Evolutionary conservation across 2,329 filamentous ascomycete genomes (phyloP).

Genomic region (Exophiala sp.): DNA sequence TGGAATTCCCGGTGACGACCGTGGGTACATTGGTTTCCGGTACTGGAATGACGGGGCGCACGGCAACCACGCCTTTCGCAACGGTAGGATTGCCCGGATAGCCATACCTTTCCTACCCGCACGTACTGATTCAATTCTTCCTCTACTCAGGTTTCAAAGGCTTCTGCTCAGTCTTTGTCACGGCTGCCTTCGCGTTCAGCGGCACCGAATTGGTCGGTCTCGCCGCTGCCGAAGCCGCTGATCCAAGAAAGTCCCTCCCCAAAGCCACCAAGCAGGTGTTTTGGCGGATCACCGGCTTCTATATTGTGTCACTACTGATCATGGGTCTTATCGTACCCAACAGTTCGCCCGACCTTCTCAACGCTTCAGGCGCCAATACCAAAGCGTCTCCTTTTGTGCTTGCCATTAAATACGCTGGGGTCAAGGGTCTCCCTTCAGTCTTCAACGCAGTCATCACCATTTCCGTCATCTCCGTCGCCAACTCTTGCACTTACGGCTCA

Average conservation of each 20-base stretch:
- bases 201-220: conserved; percentile 59
- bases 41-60: conserved; percentile 57
- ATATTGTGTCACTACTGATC: conserved; percentile 72
- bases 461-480: conserved; percentile 83
- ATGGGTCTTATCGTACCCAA: conserved; percentile 79
- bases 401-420: conserved; percentile 77
- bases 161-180: conserved; percentile 59
- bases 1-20: conserved; percentile 55
- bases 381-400: conserved; percentile 88
- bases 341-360: conserved; percentile 54
- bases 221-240: conserved; percentile 53
- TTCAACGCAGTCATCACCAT: conserved; percentile 89
- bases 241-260: conserved; percentile 64
- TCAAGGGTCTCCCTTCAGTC: conserved; percentile 71
- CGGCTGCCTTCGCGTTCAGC: conserved; percentile 57
- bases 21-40: conserved; percentile 70
- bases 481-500: conserved; percentile 85
- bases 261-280: conserved; percentile 86
- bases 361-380: conserved; percentile 56
- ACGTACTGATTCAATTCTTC: too few species aligned
- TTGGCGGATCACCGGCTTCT: conserved; percentile 89
- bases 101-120: too few species aligned
- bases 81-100: conserved; percentile 55
- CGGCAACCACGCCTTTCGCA: conserved; percentile 52
- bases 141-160: conserved; percentile 55